phyloP scores from a whole-genome alignment of 2,329 filamentous ascomycete species.

The Aphanocladium album region DNA sequence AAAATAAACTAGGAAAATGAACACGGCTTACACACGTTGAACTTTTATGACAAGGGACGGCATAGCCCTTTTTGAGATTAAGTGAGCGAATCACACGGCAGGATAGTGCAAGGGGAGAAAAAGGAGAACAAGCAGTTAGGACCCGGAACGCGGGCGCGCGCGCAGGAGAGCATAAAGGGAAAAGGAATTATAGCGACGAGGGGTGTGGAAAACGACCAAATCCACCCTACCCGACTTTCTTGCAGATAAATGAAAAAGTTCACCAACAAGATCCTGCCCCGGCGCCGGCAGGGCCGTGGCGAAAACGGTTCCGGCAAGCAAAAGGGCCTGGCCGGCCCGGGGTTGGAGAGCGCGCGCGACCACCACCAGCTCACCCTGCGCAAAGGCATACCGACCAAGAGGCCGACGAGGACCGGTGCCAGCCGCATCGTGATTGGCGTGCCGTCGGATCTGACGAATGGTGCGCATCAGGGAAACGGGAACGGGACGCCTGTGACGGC shows the following conservation, averaged over 20 bases:
- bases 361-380: conserved; percentile 31
- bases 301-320: conserved; percentile 15
- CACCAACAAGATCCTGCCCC: conserved; percentile 31
- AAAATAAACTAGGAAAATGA: neutral
- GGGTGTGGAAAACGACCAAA: neutral
- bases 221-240: neutral
- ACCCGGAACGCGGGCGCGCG: too few species aligned
- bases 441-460: conserved; percentile 15
- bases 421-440: conserved; percentile 21
- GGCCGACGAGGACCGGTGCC: conserved; percentile 23
- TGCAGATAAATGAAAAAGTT: conserved; percentile 31
- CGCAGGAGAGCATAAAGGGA: neutral
- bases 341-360: conserved; percentile 23
- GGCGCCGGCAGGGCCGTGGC: conserved; percentile 25
- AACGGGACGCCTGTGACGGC: conserved; percentile 3
- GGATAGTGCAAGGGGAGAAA: neutral
- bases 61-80: neutral
- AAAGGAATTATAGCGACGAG: neutral
- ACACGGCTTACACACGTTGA: neutral
- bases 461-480: neutral
- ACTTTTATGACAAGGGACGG: neutral
- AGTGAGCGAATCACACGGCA: neutral
- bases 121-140: neutral
- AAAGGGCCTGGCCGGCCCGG: conserved; percentile 11
- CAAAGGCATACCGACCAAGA: conserved; percentile 14